Conservation (phyloP, 352 stramenopile genomes). For the Pythium aphanidermatum region DNA sequence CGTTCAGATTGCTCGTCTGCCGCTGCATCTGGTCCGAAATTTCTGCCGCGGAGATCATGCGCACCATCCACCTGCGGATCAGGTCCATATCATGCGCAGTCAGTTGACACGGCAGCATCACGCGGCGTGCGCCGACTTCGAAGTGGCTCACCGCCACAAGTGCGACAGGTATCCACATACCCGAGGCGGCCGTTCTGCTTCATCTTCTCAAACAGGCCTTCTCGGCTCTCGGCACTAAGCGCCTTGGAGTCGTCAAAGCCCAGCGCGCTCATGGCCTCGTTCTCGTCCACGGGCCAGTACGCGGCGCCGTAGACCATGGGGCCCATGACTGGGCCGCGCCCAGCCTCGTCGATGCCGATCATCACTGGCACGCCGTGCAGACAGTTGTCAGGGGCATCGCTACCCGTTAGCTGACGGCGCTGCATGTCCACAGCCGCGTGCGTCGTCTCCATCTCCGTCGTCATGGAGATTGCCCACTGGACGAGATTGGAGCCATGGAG, state of each 20-base stretch:
- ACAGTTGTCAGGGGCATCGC: conserved; percentile 51
- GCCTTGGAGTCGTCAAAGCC: conserved; percentile 96
- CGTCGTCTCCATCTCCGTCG: background rate
- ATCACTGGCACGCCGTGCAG: conserved; percentile 73
- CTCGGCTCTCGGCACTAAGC: conserved; percentile 80
- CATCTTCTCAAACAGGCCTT: conserved; percentile 87
- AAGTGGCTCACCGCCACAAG: too few species aligned
- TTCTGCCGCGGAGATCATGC: conserved; percentile 88
- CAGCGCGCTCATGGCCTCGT: conserved; percentile 73
- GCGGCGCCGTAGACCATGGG: conserved; percentile 94
- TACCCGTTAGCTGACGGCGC: conserved; percentile 45
- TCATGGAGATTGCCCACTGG: conserved; percentile 1
- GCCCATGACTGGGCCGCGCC: conserved; percentile 90
- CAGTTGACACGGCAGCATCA: too few species aligned
- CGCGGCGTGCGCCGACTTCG: too few species aligned
- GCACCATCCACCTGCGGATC: conserved; percentile 80
- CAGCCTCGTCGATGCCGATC: conserved; percentile 94
- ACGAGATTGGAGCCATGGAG: too few species aligned
- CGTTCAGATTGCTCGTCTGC: conserved; percentile 89
- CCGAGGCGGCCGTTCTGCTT: conserved; percentile 57
- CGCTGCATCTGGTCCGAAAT: conserved; percentile 95
- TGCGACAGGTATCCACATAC: conserved; percentile 31
- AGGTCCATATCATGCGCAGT: background rate
- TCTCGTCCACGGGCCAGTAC: conserved; percentile 80
- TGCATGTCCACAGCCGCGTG: conserved; percentile 31